These are phyloP conservation scores for Spathaspora arborariae DNA, from an alignment of 805 yeast species.

Conservation along the genomic window DNA sequence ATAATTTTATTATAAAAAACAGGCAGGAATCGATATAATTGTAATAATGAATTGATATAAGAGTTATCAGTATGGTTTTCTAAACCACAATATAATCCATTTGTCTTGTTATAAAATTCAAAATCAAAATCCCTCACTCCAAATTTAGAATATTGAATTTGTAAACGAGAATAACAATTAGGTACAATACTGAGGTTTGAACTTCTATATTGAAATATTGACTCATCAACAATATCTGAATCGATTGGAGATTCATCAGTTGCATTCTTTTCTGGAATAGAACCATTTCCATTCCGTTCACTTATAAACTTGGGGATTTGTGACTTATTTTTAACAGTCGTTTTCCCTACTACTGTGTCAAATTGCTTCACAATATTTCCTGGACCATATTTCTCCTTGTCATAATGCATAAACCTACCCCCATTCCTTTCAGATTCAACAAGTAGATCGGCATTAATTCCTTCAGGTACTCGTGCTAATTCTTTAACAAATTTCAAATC, in stretches of 20 bases:
- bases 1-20: conserved; percentile 64
- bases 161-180: conserved; percentile 68
- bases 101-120: conserved; percentile 71
- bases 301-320: conserved; percentile 57
- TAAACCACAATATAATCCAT: conserved; percentile 61
- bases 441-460: conserved; percentile 46
- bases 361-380: conserved; percentile 48
- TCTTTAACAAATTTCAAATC: conserved; percentile 57
- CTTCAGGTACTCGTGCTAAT: conserved; percentile 55
- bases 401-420: conserved; percentile 36
- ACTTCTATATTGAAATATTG: conserved; percentile 14
- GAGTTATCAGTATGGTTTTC: conserved; percentile 83
- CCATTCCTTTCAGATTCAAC: conserved; percentile 20
- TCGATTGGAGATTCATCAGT: background rate
- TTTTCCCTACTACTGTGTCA: conserved; percentile 13
- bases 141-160: conserved; percentile 78
- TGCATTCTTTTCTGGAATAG: background rate
- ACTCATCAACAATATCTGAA: conserved; percentile 11
- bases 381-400: conserved; percentile 52
- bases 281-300: conserved; percentile 27
- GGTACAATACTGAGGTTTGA: conserved; percentile 42
- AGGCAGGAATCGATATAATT: conserved; percentile 75
- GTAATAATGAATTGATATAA: conserved; percentile 68
- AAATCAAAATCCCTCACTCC: conserved; percentile 96
- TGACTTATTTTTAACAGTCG: conserved; percentile 4